Base-by-base conservation (phyloP, 306 rosid species). In the Arachis stenosperma region DNA sequence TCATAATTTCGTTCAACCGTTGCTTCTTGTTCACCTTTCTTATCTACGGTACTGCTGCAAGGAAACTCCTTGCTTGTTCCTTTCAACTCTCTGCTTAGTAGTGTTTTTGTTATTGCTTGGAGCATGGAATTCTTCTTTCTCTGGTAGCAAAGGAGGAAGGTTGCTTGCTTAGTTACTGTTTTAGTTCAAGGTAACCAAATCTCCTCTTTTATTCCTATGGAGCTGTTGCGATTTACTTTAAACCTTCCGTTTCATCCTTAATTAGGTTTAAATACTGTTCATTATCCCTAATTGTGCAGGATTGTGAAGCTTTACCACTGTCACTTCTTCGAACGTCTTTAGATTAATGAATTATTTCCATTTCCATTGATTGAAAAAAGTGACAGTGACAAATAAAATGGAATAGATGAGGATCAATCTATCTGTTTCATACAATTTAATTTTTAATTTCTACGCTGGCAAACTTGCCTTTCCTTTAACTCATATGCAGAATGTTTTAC, bases 131-230 rank as follows among this genome's bases (percentile, higher is more conserved):
- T 82, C 44, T 70, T 82, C 44, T 70, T 36, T 62, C 76, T 1
- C 41, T 46, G 74, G n/a, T 69, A 60, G 54, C 56, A 7, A 46
- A 54, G 65, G 64, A 73, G 46, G 63, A 73, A 73, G 39, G 48
- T 56, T 75, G 52, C 66, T 81, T 84, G 27, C 81, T 67, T 12
- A 40, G 41, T 52, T 11, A 27, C 51, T 70, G 47, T 44, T 22
- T 6, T 60, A 50, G 33, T 61, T 61, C 36, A 17, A 58, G 76
- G 88, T 80, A 67, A 78, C 85, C 71, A 53, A 44, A 43, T 63
- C 33, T 75, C 40, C 36, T 37, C 11, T 15, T 11, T 14, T n/a
- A 2, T 15, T 2, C 36, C 61, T 41, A 11, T 58, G 9, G 48
- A 8, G 8, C 14, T 14, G n/a, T 68, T 41, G 2, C 4, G 8